phyloP scores from a whole-genome alignment of 345 rosid genomes.

The Physaria fendleri region DNA sequence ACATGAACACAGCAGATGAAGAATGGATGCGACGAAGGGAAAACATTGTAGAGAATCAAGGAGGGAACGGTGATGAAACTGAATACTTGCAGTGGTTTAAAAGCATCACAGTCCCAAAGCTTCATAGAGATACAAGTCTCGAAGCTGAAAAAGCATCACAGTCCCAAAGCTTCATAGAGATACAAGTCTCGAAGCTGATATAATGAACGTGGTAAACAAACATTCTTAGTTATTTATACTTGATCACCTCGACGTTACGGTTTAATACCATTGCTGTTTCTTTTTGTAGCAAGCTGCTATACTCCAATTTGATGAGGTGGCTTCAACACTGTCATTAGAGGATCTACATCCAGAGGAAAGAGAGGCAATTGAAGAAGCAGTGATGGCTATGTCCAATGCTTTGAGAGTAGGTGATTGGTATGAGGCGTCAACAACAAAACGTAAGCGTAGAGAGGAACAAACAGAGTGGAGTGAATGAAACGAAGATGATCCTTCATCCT shows the following conservation, averaged over 20 bases:
- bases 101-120: conserved; percentile 43
- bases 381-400: conserved; percentile 31
- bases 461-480: conserved; percentile 30
- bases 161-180: conserved; percentile 35
- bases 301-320: conserved; percentile 37
- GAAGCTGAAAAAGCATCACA: conserved; percentile 48
- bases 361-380: conserved; percentile 30
- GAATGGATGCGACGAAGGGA: conserved; percentile 58
- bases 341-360: conserved; percentile 34
- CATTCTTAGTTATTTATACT: neutral
- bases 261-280: neutral
- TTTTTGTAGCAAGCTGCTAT: conserved; percentile 34
- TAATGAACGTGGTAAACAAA: conserved; percentile 35
- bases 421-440: conserved; percentile 22
- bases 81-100: conserved; percentile 68
- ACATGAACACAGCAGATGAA: conserved; percentile 59
- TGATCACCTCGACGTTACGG: neutral
- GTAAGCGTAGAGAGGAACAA: conserved; percentile 32
- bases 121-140: conserved; percentile 35
- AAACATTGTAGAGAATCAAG: conserved; percentile 41
- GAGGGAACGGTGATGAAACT: conserved; percentile 40
- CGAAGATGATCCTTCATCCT: neutral
- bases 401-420: conserved; percentile 36
- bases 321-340: conserved; percentile 28
- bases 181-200: conserved; percentile 35